Base-by-base conservation (phyloP, 495 filamentous ascomycete genomes). In the Hypoxylon rickii region DNA sequence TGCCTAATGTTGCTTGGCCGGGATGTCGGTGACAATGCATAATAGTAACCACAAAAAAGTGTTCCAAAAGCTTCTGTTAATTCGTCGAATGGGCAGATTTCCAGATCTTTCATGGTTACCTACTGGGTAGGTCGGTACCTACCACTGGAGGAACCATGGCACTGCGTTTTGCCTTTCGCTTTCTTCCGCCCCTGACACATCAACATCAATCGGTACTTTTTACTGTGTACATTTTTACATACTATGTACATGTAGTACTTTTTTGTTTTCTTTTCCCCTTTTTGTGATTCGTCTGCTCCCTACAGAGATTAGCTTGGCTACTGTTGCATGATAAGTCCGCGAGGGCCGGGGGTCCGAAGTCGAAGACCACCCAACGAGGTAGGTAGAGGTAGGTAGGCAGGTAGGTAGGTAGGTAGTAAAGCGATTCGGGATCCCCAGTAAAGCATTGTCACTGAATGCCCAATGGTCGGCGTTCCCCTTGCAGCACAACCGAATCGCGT, bases 361-460 rank as follows among this genome's bases (percentile, higher is more conserved):
- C 50, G 20, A 46, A 42, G 36, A 17, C 29, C n/a, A 45, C 39
- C 26, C 17, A 39, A 42, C 32, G 39, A 51, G 55, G 52, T n/a
- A n/a, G n/a, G n/a, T n/a, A n/a, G n/a, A n/a, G n/a, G n/a, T n/a
- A n/a, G n/a, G n/a, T n/a, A n/a, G n/a, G n/a, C n/a, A n/a, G n/a
- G n/a, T n/a, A n/a, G n/a, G n/a, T n/a, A n/a, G n/a, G n/a, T n/a
- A n/a, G n/a, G n/a, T 42, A 21, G 8, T 29, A 56, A 62, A 39
- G 52, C 43, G 19, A 39, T 57, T 62, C 59, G 59, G 59, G 59
- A 62, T 57, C 52, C 52, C 47, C 39, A 53, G 52, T 52, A 46
- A 44, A 53, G 52, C 31, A 57, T n/a, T n/a, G 40, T 40, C 43
- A 45, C 19, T 51, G 43, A 48, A 38, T 52, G 18, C 20, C 53